Evolutionary conservation across 768 basidiomycete genomes (phyloP).

Genomic region (Hericium rajendrae): DNA sequence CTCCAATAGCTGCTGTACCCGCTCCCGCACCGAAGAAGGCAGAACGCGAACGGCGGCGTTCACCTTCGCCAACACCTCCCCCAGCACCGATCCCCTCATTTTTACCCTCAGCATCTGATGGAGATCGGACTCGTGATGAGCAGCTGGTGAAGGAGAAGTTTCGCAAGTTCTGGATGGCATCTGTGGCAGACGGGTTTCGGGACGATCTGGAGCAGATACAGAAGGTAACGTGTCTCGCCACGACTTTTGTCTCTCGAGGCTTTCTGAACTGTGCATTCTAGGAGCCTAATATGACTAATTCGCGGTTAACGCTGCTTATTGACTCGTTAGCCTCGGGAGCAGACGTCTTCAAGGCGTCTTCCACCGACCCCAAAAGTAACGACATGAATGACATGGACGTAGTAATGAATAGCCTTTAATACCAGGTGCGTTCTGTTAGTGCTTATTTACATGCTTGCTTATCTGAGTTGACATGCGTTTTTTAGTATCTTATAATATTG

Average conservation of each 20-base stretch:
- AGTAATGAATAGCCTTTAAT: conserved; percentile 33
- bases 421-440: too few relatives aligned
- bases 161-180: conserved; percentile 80
- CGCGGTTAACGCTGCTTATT: conserved; percentile 65
- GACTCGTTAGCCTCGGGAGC: conserved; percentile 77
- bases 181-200: conserved; percentile 72
- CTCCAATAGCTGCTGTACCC: background rate
- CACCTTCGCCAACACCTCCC: conserved; percentile 25
- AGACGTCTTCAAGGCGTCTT: conserved; percentile 51
- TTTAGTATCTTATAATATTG: too few relatives aligned
- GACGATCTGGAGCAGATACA: conserved; percentile 79
- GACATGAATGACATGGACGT: conserved; percentile 65
- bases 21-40: background rate
- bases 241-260: conserved; percentile 14
- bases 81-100: conserved; percentile 45
- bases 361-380: conserved; percentile 18
- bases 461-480: too few relatives aligned
- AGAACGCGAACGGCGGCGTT: conserved; percentile 9
- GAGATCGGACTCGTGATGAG: conserved; percentile 34
- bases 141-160: conserved; percentile 55
- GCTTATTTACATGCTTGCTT: too few relatives aligned
- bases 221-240: conserved; percentile 39
- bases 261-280: conserved; percentile 14
- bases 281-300: conserved; percentile 61
- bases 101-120: conserved; percentile 26